A percentile compares a stretch with the other conserved stretches of the same genome.
Evolutionary conservation across 768 basidiomycete species (phyloP).

Genomic region (Lentinula sp.): DNA sequence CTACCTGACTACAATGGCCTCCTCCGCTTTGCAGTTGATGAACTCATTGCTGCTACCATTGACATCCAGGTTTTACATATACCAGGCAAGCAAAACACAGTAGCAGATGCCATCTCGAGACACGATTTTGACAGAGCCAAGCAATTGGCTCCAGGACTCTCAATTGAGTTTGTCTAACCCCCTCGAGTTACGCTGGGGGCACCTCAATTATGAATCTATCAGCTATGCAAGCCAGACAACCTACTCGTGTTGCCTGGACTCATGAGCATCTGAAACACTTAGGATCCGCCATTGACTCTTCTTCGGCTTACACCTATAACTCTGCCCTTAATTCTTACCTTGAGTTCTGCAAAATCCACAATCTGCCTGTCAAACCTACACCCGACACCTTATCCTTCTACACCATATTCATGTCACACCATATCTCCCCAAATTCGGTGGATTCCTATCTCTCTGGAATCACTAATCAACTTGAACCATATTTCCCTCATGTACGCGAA

Average conservation of each 20-base stretch:
- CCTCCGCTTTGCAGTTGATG: slow-evolving; percentile 17
- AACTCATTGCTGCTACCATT: slow-evolving; percentile 7
- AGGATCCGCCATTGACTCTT: slow-evolving; percentile 14
- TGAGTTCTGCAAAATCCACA: slow-evolving; percentile 21
- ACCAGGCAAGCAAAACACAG: slow-evolving; percentile 13
- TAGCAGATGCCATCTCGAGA: slow-evolving; percentile 24
- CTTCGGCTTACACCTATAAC: slow-evolving; percentile 17
- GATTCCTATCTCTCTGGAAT: slow-evolving; percentile 34
- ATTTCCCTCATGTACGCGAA: slow-evolving; percentile 24
- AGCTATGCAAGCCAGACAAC: slow-evolving; percentile 21
- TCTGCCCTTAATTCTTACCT: slow-evolving; percentile 28
- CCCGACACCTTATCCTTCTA: slow-evolving; percentile 29
- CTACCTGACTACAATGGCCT: slow-evolving; percentile 18
- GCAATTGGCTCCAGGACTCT: neutral
- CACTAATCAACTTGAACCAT: slow-evolving; percentile 25
- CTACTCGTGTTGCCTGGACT: slow-evolving; percentile 25
- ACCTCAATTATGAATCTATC: slow-evolving; percentile 12
- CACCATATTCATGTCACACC: slow-evolving; percentile 26
- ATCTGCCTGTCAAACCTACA: slow-evolving; percentile 23
- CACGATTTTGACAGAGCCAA: neutral
- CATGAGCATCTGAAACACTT: slow-evolving; percentile 22
- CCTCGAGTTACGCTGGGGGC: slow-evolving; percentile 24
- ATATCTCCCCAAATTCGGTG: slow-evolving; percentile 30
- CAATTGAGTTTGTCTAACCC: slow-evolving; percentile 12
- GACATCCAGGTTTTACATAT: slow-evolving; percentile 19